Evolutionary conservation across 1,284 basidiomycete species (phyloP), one percentile per base, ranked within the genome.

Genomic region (Tranzscheliella williamsii): DNA sequence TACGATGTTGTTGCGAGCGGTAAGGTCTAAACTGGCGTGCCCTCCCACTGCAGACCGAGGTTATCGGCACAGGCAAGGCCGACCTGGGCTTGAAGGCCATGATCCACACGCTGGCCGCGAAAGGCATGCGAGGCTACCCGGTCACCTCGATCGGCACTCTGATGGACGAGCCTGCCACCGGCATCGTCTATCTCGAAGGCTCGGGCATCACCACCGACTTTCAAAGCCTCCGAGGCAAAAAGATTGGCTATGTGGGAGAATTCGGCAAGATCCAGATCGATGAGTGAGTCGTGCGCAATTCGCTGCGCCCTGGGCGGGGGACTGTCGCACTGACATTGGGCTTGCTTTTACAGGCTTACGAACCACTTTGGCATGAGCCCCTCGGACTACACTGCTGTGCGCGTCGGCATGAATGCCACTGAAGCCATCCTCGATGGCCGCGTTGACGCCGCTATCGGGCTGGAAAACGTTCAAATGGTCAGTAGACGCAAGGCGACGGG

Each of bases 221-320:
- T 42, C 62, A 50, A 37, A 73, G 70, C 17, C 71, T 80, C 21
- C 65, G 69, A 7, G 79, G 78, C 37, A 79, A 79, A 58, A 78
- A 69, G 63, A 81, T 77, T 75, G 54, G 78, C 57, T 75, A 82
- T 74, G 71, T 82, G 63, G 68, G 79, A 63, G 57, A 81, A 46
- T 78, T 78, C 56, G 76, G 72, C 58, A 73, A 80, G 76, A 73
- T 81, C 75, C 74, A 83, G 65, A 57, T 80, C 46, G 56, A 52
- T 30, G 55, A 52, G 38, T 41, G 34, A 45, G 32, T 45, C 31
- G n/a, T 16, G 30, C 30, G 9, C 7, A 9, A 8, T 16, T 16
- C 17, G 8, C 30, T 32, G 6, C 12, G 32, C 18, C 32, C 12
- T 17, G 5, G 12, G 12, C 21, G 5, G 4, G n/a, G n/a, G n/a